Conservation (phyloP, 495 filamentous ascomycete genomes). For the Aspergillus taichungensis region DNA sequence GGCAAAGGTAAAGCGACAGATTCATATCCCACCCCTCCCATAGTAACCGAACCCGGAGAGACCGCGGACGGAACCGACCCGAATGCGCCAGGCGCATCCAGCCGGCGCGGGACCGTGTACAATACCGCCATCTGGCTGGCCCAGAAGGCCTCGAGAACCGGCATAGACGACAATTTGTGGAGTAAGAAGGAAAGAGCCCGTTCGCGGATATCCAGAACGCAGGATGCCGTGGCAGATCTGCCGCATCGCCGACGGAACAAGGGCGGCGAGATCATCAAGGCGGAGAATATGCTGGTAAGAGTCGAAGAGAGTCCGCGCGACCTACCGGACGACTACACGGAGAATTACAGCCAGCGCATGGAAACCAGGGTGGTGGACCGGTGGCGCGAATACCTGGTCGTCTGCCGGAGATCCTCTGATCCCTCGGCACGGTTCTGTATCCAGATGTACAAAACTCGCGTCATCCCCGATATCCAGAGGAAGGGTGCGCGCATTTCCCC, state of each 20-base stretch:
- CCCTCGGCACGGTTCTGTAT: slow-evolving; percentile 49
- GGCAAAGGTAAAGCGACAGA: slow-evolving; percentile 11
- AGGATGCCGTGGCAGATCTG: slow-evolving; percentile 29
- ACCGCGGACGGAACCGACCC: neutral
- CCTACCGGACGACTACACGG: slow-evolving; percentile 55
- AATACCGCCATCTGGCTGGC: slow-evolving; percentile 7
- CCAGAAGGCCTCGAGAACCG: slow-evolving; percentile 31
- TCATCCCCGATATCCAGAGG: slow-evolving; percentile 55
- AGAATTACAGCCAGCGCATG: slow-evolving; percentile 55
- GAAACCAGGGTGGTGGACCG: slow-evolving; percentile 54
- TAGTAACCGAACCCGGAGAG: neutral
- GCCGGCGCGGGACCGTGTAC: neutral
- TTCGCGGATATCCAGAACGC: slow-evolving; percentile 28
- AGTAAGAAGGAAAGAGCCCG: slow-evolving; percentile 30
- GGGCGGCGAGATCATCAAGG: slow-evolving; percentile 61
- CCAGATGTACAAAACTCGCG: slow-evolving; percentile 62
- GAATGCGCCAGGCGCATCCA: slow-evolving; percentile 3
- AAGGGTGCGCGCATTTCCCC: slow-evolving; percentile 40
- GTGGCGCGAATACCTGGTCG: slow-evolving; percentile 66
- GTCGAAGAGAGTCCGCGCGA: slow-evolving; percentile 49
- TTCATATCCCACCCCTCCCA: too few relatives aligned
- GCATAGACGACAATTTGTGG: slow-evolving; percentile 36
- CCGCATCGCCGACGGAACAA: slow-evolving; percentile 33
- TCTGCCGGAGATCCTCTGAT: slow-evolving; percentile 50
- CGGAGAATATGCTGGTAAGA: slow-evolving; percentile 66